Base-by-base conservation (phyloP, 2,329 filamentous ascomycete species). In the Trichoderma sp. region DNA sequence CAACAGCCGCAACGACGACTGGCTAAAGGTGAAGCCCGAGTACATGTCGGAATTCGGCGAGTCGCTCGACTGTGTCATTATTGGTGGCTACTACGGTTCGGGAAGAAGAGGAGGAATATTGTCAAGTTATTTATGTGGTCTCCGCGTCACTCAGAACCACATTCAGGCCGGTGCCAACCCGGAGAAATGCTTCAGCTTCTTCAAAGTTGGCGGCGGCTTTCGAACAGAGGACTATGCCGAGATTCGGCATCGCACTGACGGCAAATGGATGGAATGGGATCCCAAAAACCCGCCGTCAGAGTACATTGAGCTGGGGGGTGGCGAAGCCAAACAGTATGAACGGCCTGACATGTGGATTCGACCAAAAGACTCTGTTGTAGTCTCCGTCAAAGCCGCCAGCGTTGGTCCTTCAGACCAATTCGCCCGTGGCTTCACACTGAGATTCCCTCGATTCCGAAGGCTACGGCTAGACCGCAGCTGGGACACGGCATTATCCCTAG, bases 1-100 rank as follows among this genome's bases (percentile, higher is more conserved):
- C 11, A 97, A 97, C 78, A 93, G 93, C 75, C 92, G 96, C 62
- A 96, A 97, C 77, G 93, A 97, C 76, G 93, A 97, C 81, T 99
- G 96, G 96, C 92, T 98, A 83, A 99, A 99, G 80, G 95, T 99
- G 9, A 99, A 99, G 78, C 96, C 96, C 1, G 96, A 99, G 75
- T 99, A 99, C 81, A 98, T 98, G 95, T 91, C 91, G 2, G 95
- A 97, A 74, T 97, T 96, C 79, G 96, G 96, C 73, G 95, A 98
- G 81, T 93, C 92, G 0, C 88, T 99, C 4, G 96, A 99, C 79
- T 94, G 94, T 75, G 84, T 98, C 15, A 86, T 99, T 18, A 89
- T 99, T 68, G 96, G 95, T 70, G 96, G 94, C 9, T 98, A 97
- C 82, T 99, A 93, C 79, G 96, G 96, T 15, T 93, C 92, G 34